phyloP scores from a whole-genome alignment of 805 yeast species.

The Teunomyces funiuensis region DNA sequence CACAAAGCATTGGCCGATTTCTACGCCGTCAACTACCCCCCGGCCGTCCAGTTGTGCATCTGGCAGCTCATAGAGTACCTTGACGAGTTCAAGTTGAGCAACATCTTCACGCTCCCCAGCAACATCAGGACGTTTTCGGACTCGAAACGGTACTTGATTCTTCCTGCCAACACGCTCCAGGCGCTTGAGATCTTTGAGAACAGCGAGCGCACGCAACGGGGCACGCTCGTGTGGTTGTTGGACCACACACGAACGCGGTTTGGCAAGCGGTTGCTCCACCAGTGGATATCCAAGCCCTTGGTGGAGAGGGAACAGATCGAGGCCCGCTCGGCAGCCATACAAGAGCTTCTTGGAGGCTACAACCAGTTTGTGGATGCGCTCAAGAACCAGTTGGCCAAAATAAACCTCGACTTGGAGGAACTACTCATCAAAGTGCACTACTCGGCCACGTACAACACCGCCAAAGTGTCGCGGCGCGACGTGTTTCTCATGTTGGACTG shows the following conservation, averaged over 20 bases:
- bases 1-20: slow-evolving; percentile 21
- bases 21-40: slow-evolving; percentile 21
- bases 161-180: slow-evolving; percentile 64
- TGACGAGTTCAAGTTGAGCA: slow-evolving; percentile 59
- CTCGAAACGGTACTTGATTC: slow-evolving; percentile 48
- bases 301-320: slow-evolving; percentile 52
- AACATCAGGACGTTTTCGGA: slow-evolving; percentile 55
- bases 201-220: slow-evolving; percentile 46
- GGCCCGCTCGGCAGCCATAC: slow-evolving; percentile 60
- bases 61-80: slow-evolving; percentile 54
- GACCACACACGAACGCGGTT: slow-evolving; percentile 78
- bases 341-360: slow-evolving; percentile 26
- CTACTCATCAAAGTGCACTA: slow-evolving; percentile 39
- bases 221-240: slow-evolving; percentile 76
- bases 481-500: slow-evolving; percentile 29
- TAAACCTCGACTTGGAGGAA: slow-evolving; percentile 36
- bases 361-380: slow-evolving; percentile 36
- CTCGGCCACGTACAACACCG: slow-evolving; percentile 26
- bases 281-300: slow-evolving; percentile 80
- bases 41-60: slow-evolving; percentile 36
- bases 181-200: slow-evolving; percentile 77
- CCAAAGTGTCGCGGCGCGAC: slow-evolving; percentile 33
- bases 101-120: slow-evolving; percentile 50
- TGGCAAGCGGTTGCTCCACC: slow-evolving; percentile 64
- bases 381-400: slow-evolving; percentile 22